phyloP scores from a whole-genome alignment of 306 rosid genomes.

The Purshia tridentata region DNA sequence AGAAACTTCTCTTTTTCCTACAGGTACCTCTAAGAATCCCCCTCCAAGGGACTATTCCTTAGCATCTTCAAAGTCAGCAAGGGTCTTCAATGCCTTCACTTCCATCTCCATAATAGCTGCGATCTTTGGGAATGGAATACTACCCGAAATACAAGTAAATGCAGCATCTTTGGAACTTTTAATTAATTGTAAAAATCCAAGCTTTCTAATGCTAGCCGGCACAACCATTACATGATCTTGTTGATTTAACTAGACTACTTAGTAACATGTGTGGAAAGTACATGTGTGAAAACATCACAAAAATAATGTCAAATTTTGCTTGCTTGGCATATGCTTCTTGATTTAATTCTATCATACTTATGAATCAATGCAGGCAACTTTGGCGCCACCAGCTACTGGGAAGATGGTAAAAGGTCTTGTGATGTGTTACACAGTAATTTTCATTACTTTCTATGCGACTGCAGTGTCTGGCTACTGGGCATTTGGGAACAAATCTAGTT shows the following conservation, averaged over 20 bases:
- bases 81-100: slow-evolving; percentile 79
- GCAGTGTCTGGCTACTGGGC: slow-evolving; percentile 85
- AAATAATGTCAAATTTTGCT: not conserved
- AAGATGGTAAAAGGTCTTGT: slow-evolving; percentile 91
- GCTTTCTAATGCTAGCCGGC: not conserved
- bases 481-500: slow-evolving; percentile 74
- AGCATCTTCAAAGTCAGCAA: slow-evolving; percentile 44
- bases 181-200: slow-evolving; percentile 8
- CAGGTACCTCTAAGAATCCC: slow-evolving; percentile 54
- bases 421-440: slow-evolving; percentile 80
- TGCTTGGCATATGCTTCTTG: not conserved
- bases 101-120: slow-evolving; percentile 89
- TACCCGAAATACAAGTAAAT: slow-evolving; percentile 90
- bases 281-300: not conserved
- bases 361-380: slow-evolving; percentile 70
- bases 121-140: slow-evolving; percentile 88
- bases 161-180: slow-evolving; percentile 15
- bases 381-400: slow-evolving; percentile 95
- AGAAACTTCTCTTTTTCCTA: slow-evolving; percentile 7
- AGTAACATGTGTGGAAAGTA: slow-evolving; percentile 3
- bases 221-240: not conserved
- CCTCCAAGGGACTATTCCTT: slow-evolving; percentile 67
- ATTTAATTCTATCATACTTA: not conserved
- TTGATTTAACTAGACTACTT: slow-evolving; percentile 15
- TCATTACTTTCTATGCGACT: slow-evolving; percentile 72